These are phyloP conservation scores for Pyrus betulifolia DNA, from an alignment of 306 rosid genomes.

Conservation along the genomic window DNA sequence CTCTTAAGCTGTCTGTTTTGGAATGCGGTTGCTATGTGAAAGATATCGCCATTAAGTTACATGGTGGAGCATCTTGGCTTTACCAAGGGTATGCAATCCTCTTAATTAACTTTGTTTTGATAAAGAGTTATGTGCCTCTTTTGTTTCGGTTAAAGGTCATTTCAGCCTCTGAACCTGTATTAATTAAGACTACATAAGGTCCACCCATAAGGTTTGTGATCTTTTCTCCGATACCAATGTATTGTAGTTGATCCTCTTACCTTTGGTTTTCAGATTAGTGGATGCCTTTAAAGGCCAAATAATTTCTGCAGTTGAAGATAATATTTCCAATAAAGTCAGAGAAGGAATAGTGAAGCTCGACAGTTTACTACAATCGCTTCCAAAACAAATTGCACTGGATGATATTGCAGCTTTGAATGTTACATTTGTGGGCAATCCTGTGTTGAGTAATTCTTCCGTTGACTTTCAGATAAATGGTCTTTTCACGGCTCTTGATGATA, in stretches of 20 bases:
- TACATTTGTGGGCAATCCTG: conserved; percentile 57
- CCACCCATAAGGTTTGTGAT: background rate
- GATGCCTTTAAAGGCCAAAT: conserved; percentile 51
- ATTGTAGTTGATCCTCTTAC: background rate
- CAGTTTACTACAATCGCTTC: conserved; percentile 49
- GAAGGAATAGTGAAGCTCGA: conserved; percentile 60
- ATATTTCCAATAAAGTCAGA: conserved; percentile 44
- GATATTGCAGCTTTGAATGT: conserved; percentile 49
- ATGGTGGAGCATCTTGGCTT: conserved; percentile 92
- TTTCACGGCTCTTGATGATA: conserved; percentile 28
- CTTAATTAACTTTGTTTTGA: conserved; percentile 11
- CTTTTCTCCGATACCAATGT: background rate
- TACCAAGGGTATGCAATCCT: conserved; percentile 64
- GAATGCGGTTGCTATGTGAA: conserved; percentile 64
- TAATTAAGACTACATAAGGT: background rate
- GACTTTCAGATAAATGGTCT: conserved; percentile 62
- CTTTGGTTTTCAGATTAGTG: conserved; percentile 45
- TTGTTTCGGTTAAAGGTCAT: background rate
- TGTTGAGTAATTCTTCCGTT: conserved; percentile 46
- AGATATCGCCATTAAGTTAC: conserved; percentile 49
- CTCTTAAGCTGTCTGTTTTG: conserved; percentile 46
- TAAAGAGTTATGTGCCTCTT: background rate
- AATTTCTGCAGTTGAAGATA: conserved; percentile 60
- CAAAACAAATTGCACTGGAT: conserved; percentile 45
- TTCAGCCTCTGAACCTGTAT: background rate